Percentiles rank a stretch among this genome's conserved stretches.
These are phyloP conservation scores for Talaromyces piceae DNA, from an alignment of 2,329 filamentous ascomycete species.

Conservation along the genomic window DNA sequence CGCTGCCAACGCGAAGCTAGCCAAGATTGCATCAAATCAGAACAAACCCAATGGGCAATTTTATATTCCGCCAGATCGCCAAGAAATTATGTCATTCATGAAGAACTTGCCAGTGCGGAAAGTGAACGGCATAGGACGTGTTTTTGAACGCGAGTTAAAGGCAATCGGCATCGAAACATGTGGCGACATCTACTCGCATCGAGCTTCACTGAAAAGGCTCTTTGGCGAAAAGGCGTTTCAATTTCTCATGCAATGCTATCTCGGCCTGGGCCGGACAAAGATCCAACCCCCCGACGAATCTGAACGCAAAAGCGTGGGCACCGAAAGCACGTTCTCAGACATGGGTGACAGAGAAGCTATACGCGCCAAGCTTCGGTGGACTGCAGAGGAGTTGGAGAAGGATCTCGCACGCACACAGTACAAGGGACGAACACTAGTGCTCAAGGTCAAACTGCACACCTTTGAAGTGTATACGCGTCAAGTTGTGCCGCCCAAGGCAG, in stretches of 20 bases:
- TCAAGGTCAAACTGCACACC: slow-evolving; percentile 91
- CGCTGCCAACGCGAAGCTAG: slow-evolving; percentile 83
- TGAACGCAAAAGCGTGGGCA: slow-evolving; percentile 88
- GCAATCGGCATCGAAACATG: slow-evolving; percentile 83
- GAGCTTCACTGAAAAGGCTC: slow-evolving; percentile 64
- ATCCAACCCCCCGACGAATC: slow-evolving; percentile 83
- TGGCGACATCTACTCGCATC: slow-evolving; percentile 73
- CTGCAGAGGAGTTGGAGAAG: slow-evolving; percentile 77
- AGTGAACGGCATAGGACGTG: slow-evolving; percentile 89
- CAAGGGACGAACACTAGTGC: slow-evolving; percentile 81
- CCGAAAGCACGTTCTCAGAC: slow-evolving; percentile 84
- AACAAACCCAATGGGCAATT: slow-evolving; percentile 98
- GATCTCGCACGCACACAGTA: slow-evolving; percentile 72
- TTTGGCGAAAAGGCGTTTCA: slow-evolving; percentile 89
- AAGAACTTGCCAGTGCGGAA: slow-evolving; percentile 74
- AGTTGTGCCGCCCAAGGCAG: slow-evolving; percentile 62
- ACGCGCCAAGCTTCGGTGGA: slow-evolving; percentile 68
- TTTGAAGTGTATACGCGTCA: slow-evolving; percentile 89
- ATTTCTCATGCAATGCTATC: slow-evolving; percentile 75
- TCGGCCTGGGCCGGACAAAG: slow-evolving; percentile 78
- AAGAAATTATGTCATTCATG: slow-evolving; percentile 79
- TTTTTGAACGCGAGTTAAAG: slow-evolving; percentile 82
- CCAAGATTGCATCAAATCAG: slow-evolving; percentile 90
- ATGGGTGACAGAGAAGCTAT: slow-evolving; percentile 62
- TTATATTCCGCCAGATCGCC: slow-evolving; percentile 61